Evolutionary conservation across 345 rosid genomes (phyloP), one percentile per base, ranked within the genome.

Genomic region (Eucalyptus viminalis): DNA sequence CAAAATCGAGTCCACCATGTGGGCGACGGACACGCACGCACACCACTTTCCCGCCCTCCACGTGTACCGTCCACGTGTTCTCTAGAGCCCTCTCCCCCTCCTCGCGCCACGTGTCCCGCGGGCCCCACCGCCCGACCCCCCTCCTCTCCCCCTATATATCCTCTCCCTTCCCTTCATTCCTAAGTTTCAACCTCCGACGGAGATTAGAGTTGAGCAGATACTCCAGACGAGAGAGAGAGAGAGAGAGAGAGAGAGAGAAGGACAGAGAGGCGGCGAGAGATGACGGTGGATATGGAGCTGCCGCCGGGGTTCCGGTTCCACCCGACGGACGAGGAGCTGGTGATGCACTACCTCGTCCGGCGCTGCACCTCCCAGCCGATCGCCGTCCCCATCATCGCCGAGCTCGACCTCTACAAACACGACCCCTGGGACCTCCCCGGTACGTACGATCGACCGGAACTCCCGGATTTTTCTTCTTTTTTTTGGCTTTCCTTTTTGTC

Each of bases 261-360:
- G 87, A 76, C 34, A 67, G 45, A 4, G 4, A 51, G 40, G 88
- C 90, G 83, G 85, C 89, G 90, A 92, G 56, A 62, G 58, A 92
- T 93, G 94, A 89, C 91, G 83, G 91, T 91, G 34, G 92, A 89
- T 49, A 89, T 97, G 86, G 96, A 95, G 86, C 89, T 97, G 80
- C 99, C 99, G 11, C 97, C 99, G 3, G 99, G 99, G 9, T 97
- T 97, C 94, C 90, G 99, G 62, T 97, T 97, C 93, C 98, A 97
- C 91, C 99, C 99, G 22, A 96, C 99, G 51, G 98, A 97, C n/a
- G 98, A 96, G 91, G 99, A 97, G 97, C 98, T 97, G 24, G 99
- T 97, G 19, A 93, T 89, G 91, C 97, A 97, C 92, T 97, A 97
- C 86, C 95, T 97, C n/a, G 94, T 97, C 92, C 97, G 96, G 21